Evolutionary conservation across 2,329 filamentous ascomycete species (phyloP), one percentile per base, ranked within the genome.

Genomic region (Didymosphaeria variabile): DNA sequence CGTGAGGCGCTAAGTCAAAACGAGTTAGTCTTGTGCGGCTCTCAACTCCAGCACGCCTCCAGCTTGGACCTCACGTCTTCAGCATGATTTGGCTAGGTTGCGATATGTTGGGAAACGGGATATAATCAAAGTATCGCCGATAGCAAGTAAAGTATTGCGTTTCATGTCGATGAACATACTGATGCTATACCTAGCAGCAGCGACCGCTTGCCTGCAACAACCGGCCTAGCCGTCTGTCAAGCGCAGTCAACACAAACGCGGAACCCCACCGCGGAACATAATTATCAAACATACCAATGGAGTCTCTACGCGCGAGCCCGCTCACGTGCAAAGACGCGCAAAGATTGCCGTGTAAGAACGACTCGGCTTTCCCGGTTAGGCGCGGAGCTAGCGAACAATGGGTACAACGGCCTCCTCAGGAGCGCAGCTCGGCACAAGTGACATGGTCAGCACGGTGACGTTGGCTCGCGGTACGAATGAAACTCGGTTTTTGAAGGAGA

Each of bases 401-500:
- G 56, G 51, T 29, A 49, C 38, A 49, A 34, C 60, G 60, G 60
- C 52, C 60, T 53, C 40, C 55, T 47, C 60, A 59, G 60, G 57
- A 59, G 31, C 40, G 26, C 47, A 21, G 60, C 60, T 62, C 60
- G 60, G 60, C 60, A 57, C 45, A 62, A 61, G 52, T 53, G 9
- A 31, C 19, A 19, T 34, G 44, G 52, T 54, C 38, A 50, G 56
- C 57, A 38, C 5, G 23, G 58, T 59, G 60, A 62, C 54, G 60
- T 54, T 34, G 32, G 52, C n/a, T n/a, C 47, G 19, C 8, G 21
- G 23, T 38, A 19, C 53, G 29, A 12, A 38, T 40, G 47, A 15
- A 23, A 45, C n/a, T 47, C 60, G 60, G 60, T 57, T 59, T 45
- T 54, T 50, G 36, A 52, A 58, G 60, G 60, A 59, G 34, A 55